These are phyloP conservation scores for Hypoxylon sp. DNA, from an alignment of 2,329 filamentous ascomycete species.

Conservation along the genomic window DNA sequence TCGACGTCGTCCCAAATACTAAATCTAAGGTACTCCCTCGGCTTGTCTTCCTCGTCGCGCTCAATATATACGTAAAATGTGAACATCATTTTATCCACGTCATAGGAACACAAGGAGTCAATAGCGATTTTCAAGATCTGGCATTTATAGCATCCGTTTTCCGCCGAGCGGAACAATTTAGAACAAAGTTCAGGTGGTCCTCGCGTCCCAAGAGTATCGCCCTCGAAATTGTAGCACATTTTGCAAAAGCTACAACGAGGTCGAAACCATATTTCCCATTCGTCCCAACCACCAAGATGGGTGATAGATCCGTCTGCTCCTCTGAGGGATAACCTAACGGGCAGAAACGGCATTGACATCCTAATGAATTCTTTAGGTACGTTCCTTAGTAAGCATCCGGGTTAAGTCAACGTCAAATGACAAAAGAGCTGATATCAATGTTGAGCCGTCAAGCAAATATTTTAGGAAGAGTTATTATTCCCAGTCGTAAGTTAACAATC, in stretches of 20 bases:
- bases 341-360: not conserved
- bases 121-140: not conserved
- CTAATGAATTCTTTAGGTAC: not conserved
- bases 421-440: not conserved
- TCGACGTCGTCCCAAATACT: not conserved
- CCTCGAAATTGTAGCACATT: not conserved
- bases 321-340: not conserved
- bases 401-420: not conserved
- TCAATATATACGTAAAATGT: not conserved
- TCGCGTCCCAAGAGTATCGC: not conserved
- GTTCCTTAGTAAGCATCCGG: not conserved
- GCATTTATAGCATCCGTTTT: not conserved
- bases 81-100: not conserved
- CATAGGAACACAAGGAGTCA: not conserved
- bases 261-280: not conserved
- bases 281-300: not conserved
- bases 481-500: no score
- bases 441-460: not conserved
- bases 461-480: not conserved
- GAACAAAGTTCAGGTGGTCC: not conserved
- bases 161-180: not conserved
- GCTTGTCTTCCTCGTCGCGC: not conserved
- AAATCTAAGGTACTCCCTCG: not conserved
- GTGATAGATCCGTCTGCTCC: not conserved
- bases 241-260: not conserved